Base-by-base conservation (phyloP, 2,329 filamentous ascomycete genomes). In the Colletotrichum sp. region DNA sequence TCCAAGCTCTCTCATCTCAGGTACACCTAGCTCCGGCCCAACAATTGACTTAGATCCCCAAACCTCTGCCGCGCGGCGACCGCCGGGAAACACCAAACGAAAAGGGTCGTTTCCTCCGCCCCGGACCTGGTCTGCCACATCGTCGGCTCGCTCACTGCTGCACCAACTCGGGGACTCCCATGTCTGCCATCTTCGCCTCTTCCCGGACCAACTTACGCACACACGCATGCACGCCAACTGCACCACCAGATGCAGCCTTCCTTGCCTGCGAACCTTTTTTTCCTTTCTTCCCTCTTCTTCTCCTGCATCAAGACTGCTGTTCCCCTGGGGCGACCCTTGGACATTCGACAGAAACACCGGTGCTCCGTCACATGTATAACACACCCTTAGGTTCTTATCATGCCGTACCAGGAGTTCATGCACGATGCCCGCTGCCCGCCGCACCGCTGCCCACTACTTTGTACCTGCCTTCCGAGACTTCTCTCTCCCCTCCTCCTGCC, bases 391-490 rank as follows among this genome's bases (percentile, higher is more conserved):
- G n/a, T 52, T 77, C 65, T 64, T 64, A 59, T 57, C 73, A 73
- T 74, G 76, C 69, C 52, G 73, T 77, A 75, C 69, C 73, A 77
- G 76, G 69, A 76, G 76, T 77, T 77, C 76, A 77, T 77, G 76
- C 76, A 77, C 73, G 73, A 73, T 76, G 73, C 70, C 73, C 73
- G 70, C 72, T 74, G 67, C 62, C 69, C 69, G 72, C 72, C 39
- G 62, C 69, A n/a, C 39, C 59, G 55, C 55, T 59, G 62, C 21
- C 13, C 71, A 39, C 55, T 57, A 63, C 65, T n/a, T 57, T 32
- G 30, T 55, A 62, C 71, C 55, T 64, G 44, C 36, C 30, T 67
- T 57, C 63, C 57, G 64, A 76, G 63, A 44, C 59, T 76, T 28
- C 39, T 69, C 44, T 49, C 24, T 30, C 39, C 30, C 39, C 44